Evolutionary conservation across 768 basidiomycete genomes (phyloP).

Genomic region (Kwoniella bestiolae): DNA sequence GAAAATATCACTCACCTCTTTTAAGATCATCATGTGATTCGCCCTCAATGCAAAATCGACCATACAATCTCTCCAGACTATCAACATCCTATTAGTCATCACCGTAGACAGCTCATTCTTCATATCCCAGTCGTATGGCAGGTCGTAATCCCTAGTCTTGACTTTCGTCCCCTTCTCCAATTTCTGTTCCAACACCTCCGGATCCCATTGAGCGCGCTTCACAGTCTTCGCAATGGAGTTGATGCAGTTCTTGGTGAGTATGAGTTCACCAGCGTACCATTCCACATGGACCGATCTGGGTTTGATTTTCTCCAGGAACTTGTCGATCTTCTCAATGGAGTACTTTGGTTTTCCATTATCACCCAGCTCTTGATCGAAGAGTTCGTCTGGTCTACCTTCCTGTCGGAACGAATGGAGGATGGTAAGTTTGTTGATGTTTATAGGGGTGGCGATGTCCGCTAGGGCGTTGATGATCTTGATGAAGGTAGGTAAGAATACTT

Average conservation of each 20-base stretch:
- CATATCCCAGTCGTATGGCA: neutral
- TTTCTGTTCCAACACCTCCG: neutral
- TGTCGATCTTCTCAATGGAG: neutral
- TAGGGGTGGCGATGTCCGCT: neutral
- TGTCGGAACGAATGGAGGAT: slow-evolving; percentile 19
- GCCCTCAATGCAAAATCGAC: slow-evolving; percentile 9
- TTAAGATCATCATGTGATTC: slow-evolving; percentile 10
- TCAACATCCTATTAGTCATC: slow-evolving; percentile 5
- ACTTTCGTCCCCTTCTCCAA: neutral
- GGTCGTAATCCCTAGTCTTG: neutral
- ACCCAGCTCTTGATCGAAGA: neutral
- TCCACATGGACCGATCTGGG: slow-evolving; percentile 16
- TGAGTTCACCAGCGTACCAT: slow-evolving; percentile 14
- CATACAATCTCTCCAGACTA: slow-evolving; percentile 5
- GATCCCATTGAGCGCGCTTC: slow-evolving; percentile 7
- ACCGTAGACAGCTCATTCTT: neutral
- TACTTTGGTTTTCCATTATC: neutral
- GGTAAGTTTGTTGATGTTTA: slow-evolving; percentile 18
- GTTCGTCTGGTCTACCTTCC: neutral
- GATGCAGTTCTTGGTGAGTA: slow-evolving; percentile 5
- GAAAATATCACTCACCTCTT: slow-evolving; percentile 1
- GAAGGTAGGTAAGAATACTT: slow-evolving; percentile 6
- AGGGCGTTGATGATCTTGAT: slow-evolving; percentile 7
- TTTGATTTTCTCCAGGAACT: slow-evolving; percentile 6
- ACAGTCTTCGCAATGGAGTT: slow-evolving; percentile 4